These are phyloP conservation scores for Podospora fimiseda DNA, from an alignment of 495 filamentous ascomycete species.

Conservation along the genomic window DNA sequence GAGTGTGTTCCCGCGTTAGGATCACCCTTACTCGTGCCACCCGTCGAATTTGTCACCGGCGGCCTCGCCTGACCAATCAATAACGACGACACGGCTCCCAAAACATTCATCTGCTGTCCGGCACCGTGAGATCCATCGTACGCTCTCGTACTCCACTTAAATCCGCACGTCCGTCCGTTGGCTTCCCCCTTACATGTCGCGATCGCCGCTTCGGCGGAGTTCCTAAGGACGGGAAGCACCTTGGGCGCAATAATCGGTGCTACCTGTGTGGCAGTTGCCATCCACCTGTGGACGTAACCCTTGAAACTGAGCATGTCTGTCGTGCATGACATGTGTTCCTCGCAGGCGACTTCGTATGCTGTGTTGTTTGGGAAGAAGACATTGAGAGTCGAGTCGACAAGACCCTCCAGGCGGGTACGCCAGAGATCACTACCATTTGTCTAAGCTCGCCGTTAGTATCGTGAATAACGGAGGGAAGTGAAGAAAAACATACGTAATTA, in stretches of 20 bases:
- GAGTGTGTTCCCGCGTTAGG: constrained; percentile 49
- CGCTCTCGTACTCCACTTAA: constrained; percentile 54
- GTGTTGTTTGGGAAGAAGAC: constrained; percentile 54
- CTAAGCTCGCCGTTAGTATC: constrained; percentile 26
- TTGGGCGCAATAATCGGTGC: constrained; percentile 57
- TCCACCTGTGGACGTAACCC: constrained; percentile 77
- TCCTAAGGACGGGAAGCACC: constrained; percentile 60
- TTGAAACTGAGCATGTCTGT: constrained; percentile 81
- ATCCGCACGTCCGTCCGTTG: constrained; percentile 58
- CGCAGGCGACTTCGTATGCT: constrained; percentile 62
- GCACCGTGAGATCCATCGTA: constrained; percentile 57
- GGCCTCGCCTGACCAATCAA: constrained; percentile 33
- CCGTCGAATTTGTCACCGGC: constrained; percentile 52
- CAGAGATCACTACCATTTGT: constrained; percentile 53
- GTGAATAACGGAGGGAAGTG: neutral
- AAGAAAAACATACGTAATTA: constrained; percentile 49
- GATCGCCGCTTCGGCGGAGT: constrained; percentile 64
- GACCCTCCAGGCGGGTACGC: constrained; percentile 50
- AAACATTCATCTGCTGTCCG: constrained; percentile 65
- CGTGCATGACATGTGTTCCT: constrained; percentile 55
- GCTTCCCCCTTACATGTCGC: constrained; percentile 56
- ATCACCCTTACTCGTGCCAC: constrained; percentile 60
- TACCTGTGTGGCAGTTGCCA: constrained; percentile 62
- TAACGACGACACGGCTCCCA: constrained; percentile 56
- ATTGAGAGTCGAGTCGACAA: constrained; percentile 53